Evolutionary conservation across 2,329 filamentous ascomycete species (phyloP).

Genomic region (Botryotinia calthae): DNA sequence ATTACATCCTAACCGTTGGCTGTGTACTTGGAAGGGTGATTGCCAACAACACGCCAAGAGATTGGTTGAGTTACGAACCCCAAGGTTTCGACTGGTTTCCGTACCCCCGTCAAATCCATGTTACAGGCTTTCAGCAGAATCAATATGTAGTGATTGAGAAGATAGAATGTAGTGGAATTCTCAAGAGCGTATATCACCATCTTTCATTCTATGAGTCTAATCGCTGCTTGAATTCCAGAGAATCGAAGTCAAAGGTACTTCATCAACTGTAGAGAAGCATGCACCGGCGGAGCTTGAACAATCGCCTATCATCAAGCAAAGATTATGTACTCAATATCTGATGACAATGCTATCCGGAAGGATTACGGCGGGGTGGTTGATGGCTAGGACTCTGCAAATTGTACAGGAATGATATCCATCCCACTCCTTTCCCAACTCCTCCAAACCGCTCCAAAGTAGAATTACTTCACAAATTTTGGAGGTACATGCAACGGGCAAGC

Average conservation of each 20-base stretch:
- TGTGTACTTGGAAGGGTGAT: background rate
- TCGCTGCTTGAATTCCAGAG: too few species aligned
- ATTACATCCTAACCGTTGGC: background rate
- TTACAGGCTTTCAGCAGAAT: background rate
- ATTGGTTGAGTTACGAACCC: background rate
- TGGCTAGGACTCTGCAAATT: too few species aligned
- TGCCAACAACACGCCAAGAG: background rate
- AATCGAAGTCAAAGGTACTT: too few species aligned
- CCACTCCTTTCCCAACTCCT: background rate
- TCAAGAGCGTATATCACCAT: too few species aligned
- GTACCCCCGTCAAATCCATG: background rate
- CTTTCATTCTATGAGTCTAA: too few species aligned
- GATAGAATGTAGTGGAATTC: too few species aligned
- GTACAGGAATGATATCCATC: background rate
- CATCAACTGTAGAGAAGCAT: too few species aligned
- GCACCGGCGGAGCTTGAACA: too few species aligned
- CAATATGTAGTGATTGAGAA: background rate
- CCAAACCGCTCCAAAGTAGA: background rate
- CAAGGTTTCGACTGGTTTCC: background rate
- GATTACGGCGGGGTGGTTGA: too few species aligned
- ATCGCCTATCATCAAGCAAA: too few species aligned
- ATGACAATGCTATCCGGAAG: too few species aligned
- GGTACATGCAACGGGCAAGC: background rate
- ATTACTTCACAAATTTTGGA: background rate
- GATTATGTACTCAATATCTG: too few species aligned